Evolutionary conservation across 169 alveolate genomes (phyloP), one percentile per base, ranked within the genome.

Genomic region (Cytauxzoon felis): DNA sequence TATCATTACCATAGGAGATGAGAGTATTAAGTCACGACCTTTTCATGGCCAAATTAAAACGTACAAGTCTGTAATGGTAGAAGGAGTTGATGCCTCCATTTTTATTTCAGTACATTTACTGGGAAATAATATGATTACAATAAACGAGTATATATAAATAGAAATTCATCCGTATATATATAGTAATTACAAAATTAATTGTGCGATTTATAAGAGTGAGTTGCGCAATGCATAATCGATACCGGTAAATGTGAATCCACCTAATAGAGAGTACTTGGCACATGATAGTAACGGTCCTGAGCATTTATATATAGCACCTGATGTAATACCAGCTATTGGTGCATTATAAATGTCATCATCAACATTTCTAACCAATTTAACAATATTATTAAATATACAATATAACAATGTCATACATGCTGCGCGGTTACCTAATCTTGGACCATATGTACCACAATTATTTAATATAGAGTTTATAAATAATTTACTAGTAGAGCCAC

Each of bases 261-360:
- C 47, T 18, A 78, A 62, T 16, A 70, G 38, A 19, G 93, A 81
- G 62, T 81, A 82, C 43, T 63, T 78, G 36, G 79, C 88, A 8
- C 79, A 41, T 11, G 89, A 47, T 50, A 43, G 47, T 67, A 87
- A 80, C 19, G 66, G 66, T 9, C 87, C 75, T 21, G 87, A 56
- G 68, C 80, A 50, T 59, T 90, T 90, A 50, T 88, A 91, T 5
- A 91, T 68, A 24, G 92, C 93, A n/a, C 95, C 95, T 2, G 95
- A 72, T 32, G 79, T 58, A n/a, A 81, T 71, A 0, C 95, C 95
- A 5, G 93, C 85, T 3, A 82, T 54, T 11, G 89, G 68, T 0
- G 95, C 87, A 45, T 81, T 73, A 32, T 60, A 61, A 32, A 41
- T 32, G 52, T 90, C 95, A 38, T 88, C 89, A 2, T 45, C 82